phyloP scores from a whole-genome alignment of 768 basidiomycete species.

The Russula lepida region DNA sequence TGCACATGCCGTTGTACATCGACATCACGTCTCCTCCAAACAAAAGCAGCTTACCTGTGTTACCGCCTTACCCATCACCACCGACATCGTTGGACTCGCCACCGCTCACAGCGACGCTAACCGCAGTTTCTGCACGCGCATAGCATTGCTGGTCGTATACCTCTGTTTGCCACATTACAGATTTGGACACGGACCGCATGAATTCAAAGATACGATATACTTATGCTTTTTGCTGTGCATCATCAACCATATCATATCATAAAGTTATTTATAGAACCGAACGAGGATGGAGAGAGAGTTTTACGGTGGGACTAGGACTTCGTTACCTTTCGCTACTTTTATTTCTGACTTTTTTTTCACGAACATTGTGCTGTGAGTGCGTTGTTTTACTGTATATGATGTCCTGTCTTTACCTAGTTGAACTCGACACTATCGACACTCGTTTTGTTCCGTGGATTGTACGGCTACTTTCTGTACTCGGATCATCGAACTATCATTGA shows the following conservation, averaged over 20 bases:
- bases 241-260: neutral
- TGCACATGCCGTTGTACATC: constrained; percentile 23
- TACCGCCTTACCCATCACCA: constrained; percentile 33
- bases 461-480: too few species aligned
- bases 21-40: constrained; percentile 23
- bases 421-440: neutral
- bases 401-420: neutral
- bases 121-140: constrained; percentile 4
- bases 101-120: constrained; percentile 21
- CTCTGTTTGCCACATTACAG: too few species aligned
- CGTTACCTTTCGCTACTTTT: neutral
- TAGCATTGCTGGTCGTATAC: neutral
- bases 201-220: constrained; percentile 1
- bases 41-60: constrained; percentile 7
- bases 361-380: neutral
- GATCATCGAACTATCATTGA: too few species aligned
- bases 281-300: neutral
- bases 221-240: neutral
- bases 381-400: neutral
- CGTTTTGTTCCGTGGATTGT: neutral
- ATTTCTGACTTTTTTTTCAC: neutral
- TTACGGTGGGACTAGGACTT: neutral
- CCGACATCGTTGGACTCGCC: constrained; percentile 35
- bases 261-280: neutral
- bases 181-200: neutral